A percentile compares a stretch with the other conserved stretches of the same genome.
Conservation (phyloP, 805 yeast genomes). For the Metschnikowia anglica region DNA sequence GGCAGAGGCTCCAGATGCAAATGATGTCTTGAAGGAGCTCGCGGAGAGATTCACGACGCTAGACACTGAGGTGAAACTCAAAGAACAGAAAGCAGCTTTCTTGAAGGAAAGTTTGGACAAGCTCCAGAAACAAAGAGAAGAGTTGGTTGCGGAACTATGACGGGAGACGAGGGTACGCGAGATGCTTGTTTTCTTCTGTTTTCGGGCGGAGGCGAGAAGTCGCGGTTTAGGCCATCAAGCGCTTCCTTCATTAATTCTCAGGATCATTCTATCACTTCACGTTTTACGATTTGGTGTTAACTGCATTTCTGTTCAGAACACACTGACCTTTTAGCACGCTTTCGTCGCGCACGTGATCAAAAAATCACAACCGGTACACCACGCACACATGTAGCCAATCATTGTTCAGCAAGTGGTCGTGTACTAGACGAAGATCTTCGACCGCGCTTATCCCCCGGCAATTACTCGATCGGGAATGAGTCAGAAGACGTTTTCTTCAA, state of each 20-base stretch:
- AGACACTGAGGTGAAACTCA: not conserved
- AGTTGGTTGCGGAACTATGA: slow-evolving; percentile 1
- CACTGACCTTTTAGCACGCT: not conserved
- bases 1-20: not conserved
- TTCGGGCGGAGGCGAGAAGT: too few species aligned
- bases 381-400: too few species aligned
- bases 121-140: not conserved
- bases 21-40: not conserved
- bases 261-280: too few species aligned
- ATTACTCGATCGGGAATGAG: slow-evolving; percentile 20
- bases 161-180: not conserved
- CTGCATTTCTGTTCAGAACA: too few species aligned
- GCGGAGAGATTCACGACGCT: slow-evolving; percentile 4
- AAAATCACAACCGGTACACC: not conserved
- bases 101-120: slow-evolving; percentile 1
- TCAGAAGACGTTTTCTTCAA: slow-evolving; percentile 15
- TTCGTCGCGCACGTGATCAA: slow-evolving; percentile 3
- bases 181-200: too few species aligned
- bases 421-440: slow-evolving; percentile 15
- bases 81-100: not conserved
- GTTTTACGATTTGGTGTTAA: too few species aligned
- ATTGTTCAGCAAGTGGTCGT: slow-evolving; percentile 12
- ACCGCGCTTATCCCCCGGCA: slow-evolving; percentile 20
- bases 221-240: too few species aligned
- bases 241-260: too few species aligned